Conservation (phyloP, 805 yeast species). For the Starmerella cellae region DNA sequence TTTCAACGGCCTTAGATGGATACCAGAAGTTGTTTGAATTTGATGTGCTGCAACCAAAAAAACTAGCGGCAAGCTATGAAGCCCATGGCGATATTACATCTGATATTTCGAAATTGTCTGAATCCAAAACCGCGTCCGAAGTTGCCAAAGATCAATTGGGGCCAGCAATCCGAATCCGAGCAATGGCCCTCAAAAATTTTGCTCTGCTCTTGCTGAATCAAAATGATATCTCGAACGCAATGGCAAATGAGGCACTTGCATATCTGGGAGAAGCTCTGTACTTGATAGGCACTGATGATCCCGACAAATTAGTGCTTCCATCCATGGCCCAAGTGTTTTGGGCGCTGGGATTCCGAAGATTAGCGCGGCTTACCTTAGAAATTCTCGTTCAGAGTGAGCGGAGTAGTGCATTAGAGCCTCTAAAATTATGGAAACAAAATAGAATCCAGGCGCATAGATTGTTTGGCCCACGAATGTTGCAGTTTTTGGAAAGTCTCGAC, state of each 20-base stretch:
- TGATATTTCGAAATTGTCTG: not conserved
- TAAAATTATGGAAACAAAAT: constrained; percentile 7
- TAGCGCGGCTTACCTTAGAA: constrained; percentile 19
- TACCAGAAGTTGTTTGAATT: constrained; percentile 55
- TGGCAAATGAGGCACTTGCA: constrained; percentile 7
- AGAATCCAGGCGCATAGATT: not conserved
- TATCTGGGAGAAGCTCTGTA: constrained; percentile 15
- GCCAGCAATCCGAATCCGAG: constrained; percentile 55
- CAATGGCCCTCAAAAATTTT: constrained; percentile 66
- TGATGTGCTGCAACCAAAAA: constrained; percentile 41
- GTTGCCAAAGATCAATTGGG: constrained; percentile 10
- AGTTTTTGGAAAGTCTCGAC: constrained; percentile 10
- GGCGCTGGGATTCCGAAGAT: constrained; percentile 12
- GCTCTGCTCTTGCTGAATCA: constrained; percentile 51
- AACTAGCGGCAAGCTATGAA: not conserved
- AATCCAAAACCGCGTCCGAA: not conserved
- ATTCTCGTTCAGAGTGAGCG: constrained; percentile 13
- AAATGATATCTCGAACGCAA: constrained; percentile 10
- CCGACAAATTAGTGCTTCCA: constrained; percentile 12
- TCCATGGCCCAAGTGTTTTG: constrained; percentile 11
- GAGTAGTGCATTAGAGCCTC: constrained; percentile 14
- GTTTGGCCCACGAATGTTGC: constrained; percentile 17
- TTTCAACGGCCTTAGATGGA: constrained; percentile 36
- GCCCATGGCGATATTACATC: not conserved
- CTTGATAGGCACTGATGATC: constrained; percentile 16